phyloP scores from a whole-genome alignment of 345 rosid genomes.

The Moricandia arvensis region DNA sequence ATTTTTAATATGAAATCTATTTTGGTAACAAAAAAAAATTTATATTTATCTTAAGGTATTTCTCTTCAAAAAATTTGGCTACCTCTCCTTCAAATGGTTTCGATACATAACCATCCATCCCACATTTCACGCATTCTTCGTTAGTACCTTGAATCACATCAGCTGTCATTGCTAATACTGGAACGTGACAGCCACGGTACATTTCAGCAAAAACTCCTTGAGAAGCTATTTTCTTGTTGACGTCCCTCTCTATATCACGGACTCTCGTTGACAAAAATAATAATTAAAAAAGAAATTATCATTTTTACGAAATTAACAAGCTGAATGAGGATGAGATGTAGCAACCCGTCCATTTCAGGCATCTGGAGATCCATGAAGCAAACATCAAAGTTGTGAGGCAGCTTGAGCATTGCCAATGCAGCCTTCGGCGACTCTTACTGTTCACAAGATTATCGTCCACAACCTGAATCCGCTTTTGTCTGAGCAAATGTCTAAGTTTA shows the following conservation, averaged over 20 bases:
- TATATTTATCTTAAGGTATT: too few relatives aligned
- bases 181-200: constrained; percentile 58
- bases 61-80: too few relatives aligned
- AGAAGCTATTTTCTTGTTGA: constrained; percentile 42
- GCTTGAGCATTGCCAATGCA: constrained; percentile 66
- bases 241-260: constrained; percentile 47
- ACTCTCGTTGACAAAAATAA: constrained; percentile 23
- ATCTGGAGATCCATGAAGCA: constrained; percentile 98
- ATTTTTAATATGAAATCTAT: too few relatives aligned
- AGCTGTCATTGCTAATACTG: constrained; percentile 93
- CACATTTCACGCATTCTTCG: constrained; percentile 70
- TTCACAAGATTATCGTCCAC: constrained; percentile 91
- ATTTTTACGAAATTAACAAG: not conserved
- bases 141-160: constrained; percentile 82
- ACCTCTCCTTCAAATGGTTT: constrained; percentile 60
- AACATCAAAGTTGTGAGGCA: constrained; percentile 80
- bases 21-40: too few relatives aligned
- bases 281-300: not conserved
- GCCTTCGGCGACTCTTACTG: constrained; percentile 84
- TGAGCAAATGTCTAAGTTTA: constrained; percentile 54
- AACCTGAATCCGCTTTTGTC: constrained; percentile 68
- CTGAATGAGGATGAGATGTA: not conserved
- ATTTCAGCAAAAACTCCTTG: constrained; percentile 48
- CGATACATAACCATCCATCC: constrained; percentile 83
- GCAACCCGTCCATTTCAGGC: constrained; percentile 98